phyloP scores from a whole-genome alignment of 1,139 yeast species.

The Pichia sp. region DNA sequence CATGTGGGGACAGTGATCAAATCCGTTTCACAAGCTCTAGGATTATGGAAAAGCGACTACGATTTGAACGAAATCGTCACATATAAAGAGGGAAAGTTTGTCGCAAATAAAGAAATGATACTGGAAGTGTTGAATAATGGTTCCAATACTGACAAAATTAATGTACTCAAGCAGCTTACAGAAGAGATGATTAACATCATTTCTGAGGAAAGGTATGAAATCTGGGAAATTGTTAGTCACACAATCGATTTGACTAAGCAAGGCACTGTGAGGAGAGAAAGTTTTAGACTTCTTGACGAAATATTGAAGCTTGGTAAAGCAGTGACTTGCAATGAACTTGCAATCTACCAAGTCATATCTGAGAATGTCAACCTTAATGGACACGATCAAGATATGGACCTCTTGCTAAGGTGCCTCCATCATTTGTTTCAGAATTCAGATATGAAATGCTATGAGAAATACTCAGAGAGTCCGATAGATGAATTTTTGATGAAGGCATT shows the following conservation, averaged over 20 bases:
- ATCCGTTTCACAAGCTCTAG: conserved; percentile 11
- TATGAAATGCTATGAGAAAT: conserved; percentile 37
- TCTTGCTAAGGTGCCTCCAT: conserved; percentile 46
- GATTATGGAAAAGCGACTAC: conserved; percentile 5
- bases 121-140: conserved; percentile 33
- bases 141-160: conserved; percentile 34
- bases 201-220: conserved; percentile 57
- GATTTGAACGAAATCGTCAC: conserved; percentile 5
- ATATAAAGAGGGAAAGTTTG: conserved; percentile 41
- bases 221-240: conserved; percentile 67
- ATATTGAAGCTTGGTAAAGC: conserved; percentile 52
- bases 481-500: conserved; percentile 29
- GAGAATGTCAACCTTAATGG: conserved; percentile 36
- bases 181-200: conserved; percentile 46
- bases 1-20: conserved; percentile 8
- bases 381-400: conserved; percentile 47
- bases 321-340: conserved; percentile 38
- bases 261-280: conserved; percentile 43
- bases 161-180: conserved; percentile 46
- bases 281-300: conserved; percentile 44
- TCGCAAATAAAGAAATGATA: conserved; percentile 39
- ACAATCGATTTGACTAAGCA: conserved; percentile 40
- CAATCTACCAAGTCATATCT: conserved; percentile 56
- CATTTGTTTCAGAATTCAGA: conserved; percentile 58
- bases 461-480: conserved; percentile 39